Evolutionary conservation across 495 filamentous ascomycete species (phyloP).

Genomic region (Xylaria scruposa): DNA sequence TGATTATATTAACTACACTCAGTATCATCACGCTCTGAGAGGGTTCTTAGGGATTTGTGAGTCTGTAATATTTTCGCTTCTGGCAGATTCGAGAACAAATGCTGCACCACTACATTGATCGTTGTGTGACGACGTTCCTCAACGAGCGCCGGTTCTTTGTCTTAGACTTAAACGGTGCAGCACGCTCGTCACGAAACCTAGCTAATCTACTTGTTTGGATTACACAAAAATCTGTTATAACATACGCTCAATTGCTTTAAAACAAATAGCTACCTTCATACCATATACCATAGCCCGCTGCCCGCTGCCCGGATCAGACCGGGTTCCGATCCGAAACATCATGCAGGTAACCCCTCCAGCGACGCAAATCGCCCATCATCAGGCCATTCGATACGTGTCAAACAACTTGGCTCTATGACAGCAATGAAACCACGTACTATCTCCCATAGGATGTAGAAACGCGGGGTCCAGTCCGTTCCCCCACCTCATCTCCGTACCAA

Average conservation of each 20-base stretch:
- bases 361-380: background rate
- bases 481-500: background rate
- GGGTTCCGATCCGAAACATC: conserved; percentile 6
- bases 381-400: conserved; percentile 10
- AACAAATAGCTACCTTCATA: background rate
- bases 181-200: background rate
- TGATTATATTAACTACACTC: conserved; percentile 1
- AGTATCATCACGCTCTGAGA: too few species aligned
- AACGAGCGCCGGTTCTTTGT: background rate
- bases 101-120: background rate
- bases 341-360: background rate
- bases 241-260: background rate
- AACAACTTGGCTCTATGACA: background rate
- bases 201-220: background rate
- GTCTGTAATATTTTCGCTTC: background rate
- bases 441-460: background rate
- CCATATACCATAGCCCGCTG: background rate
- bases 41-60: background rate
- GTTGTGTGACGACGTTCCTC: background rate
- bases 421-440: conserved; percentile 5
- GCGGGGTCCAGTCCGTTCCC: background rate
- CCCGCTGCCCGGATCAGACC: background rate
- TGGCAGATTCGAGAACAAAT: background rate
- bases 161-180: background rate
- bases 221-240: background rate